A percentile compares a stretch with the other conserved stretches of the same genome.
These are phyloP conservation scores for Aspergillus sp. DNA, from an alignment of 2,329 filamentous ascomycete species.

Conservation along the genomic window DNA sequence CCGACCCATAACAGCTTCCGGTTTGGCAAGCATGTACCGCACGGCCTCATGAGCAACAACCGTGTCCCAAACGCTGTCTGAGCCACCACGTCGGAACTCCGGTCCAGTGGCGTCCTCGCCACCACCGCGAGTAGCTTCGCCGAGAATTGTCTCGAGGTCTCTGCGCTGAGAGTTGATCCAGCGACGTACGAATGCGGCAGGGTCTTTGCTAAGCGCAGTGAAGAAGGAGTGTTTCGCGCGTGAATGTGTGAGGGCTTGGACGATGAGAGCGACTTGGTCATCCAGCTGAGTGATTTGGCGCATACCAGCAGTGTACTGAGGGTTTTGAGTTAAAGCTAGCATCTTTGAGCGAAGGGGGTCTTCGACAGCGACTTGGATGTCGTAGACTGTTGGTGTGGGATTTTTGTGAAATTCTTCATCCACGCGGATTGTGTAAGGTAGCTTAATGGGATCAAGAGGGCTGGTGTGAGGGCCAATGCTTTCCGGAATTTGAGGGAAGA, in stretches of 20 bases:
- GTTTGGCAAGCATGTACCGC: conserved; percentile 58
- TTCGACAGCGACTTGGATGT: conserved; percentile 80
- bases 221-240: conserved; percentile 92
- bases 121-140: conserved; percentile 66
- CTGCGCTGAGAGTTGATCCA: conserved; percentile 92
- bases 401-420: conserved; percentile 78
- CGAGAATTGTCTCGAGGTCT: conserved; percentile 83
- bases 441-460: conserved; percentile 75
- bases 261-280: conserved; percentile 77
- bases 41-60: conserved; percentile 63
- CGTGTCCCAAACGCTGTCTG: conserved; percentile 63
- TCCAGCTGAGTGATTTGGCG: conserved; percentile 76
- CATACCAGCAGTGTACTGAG: conserved; percentile 69
- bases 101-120: conserved; percentile 54
- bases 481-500: conserved; percentile 81
- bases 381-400: conserved; percentile 80
- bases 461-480: conserved; percentile 76
- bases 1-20: conserved; percentile 34
- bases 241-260: conserved; percentile 79
- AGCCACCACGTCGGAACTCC: conserved; percentile 51
- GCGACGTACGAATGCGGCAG: conserved; percentile 76
- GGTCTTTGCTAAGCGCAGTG: conserved; percentile 73
- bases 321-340: conserved; percentile 65
- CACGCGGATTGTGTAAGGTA: conserved; percentile 90
- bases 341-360: conserved; percentile 74